Evolutionary conservation across 805 yeast species (phyloP).

Genomic region (Spathaspora arborariae): DNA sequence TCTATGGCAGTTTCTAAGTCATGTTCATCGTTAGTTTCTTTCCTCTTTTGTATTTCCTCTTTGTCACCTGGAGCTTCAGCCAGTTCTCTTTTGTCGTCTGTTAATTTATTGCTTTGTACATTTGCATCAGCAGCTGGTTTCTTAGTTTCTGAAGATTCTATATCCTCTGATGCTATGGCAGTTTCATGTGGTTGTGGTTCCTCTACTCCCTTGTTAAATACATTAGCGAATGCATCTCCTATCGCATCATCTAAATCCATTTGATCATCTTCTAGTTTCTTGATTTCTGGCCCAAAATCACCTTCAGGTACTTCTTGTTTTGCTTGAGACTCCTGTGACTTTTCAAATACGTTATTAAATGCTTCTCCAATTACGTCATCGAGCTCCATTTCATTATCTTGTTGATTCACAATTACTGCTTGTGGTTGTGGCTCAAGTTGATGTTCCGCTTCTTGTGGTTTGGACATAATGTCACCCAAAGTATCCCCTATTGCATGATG

Average conservation of each 20-base stretch:
- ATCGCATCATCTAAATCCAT: conserved; percentile 23
- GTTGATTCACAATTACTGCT: background rate
- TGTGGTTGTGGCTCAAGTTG: background rate
- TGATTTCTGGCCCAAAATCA: background rate
- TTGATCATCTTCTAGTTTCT: background rate
- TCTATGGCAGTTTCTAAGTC: conserved; percentile 10
- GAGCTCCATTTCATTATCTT: conserved; percentile 10
- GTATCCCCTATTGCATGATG: conserved; percentile 5
- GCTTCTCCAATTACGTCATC: conserved; percentile 20
- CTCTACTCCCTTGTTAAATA: background rate
- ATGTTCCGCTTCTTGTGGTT: background rate
- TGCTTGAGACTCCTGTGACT: background rate
- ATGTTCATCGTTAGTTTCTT: conserved; percentile 8
- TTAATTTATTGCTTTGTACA: too few relatives aligned
- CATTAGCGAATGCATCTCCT: conserved; percentile 2
- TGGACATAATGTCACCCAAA: conserved; percentile 5
- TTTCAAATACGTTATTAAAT: background rate
- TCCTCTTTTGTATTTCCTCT: too few relatives aligned
- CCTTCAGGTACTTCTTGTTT: background rate
- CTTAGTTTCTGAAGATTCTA: background rate
- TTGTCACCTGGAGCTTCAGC: too few relatives aligned
- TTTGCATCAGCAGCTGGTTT: too few relatives aligned
- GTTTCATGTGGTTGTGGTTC: background rate
- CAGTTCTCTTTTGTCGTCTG: too few relatives aligned
- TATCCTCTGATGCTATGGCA: background rate